A percentile compares a stretch with the other conserved stretches of the same genome.
Conservation (phyloP, 139 green algal species). For the Tetraselmis striata region DNA sequence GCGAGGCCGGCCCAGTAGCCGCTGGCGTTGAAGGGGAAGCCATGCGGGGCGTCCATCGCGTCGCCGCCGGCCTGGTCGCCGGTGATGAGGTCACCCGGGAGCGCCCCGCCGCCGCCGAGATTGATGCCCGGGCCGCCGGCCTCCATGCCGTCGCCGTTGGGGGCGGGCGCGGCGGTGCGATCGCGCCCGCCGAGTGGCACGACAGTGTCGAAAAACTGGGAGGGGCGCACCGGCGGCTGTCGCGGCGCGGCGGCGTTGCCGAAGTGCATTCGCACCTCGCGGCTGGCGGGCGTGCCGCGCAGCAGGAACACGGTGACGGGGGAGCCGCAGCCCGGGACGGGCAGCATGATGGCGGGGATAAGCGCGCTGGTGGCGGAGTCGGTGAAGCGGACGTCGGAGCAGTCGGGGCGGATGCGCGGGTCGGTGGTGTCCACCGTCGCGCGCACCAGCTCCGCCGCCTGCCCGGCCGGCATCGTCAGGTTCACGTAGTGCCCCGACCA, state of each 20-base stretch:
- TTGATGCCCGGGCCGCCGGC: no score
- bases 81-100: no score
- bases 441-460: not conserved
- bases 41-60: no score
- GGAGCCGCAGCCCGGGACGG: not conserved
- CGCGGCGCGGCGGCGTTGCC: not conserved
- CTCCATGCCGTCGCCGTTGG: no score
- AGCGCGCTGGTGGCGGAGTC: slow-evolving; percentile 1
- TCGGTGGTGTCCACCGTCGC: not conserved
- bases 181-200: not conserved
- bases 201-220: not conserved
- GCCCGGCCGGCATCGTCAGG: not conserved
- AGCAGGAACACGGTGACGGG: slow-evolving; percentile 4
- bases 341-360: not conserved
- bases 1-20: not conserved
- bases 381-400: slow-evolving; percentile 2
- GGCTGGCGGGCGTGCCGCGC: not conserved
- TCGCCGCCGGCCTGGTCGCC: no score
- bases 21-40: not conserved
- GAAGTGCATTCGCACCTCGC: not conserved
- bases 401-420: slow-evolving; percentile 4
- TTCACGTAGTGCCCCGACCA: not conserved
- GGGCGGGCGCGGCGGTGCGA: no score
- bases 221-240: no score
- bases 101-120: no score